Evolutionary conservation across 768 basidiomycete genomes (phyloP), one percentile per base, ranked within the genome.

Genomic region (Russula compacta): DNA sequence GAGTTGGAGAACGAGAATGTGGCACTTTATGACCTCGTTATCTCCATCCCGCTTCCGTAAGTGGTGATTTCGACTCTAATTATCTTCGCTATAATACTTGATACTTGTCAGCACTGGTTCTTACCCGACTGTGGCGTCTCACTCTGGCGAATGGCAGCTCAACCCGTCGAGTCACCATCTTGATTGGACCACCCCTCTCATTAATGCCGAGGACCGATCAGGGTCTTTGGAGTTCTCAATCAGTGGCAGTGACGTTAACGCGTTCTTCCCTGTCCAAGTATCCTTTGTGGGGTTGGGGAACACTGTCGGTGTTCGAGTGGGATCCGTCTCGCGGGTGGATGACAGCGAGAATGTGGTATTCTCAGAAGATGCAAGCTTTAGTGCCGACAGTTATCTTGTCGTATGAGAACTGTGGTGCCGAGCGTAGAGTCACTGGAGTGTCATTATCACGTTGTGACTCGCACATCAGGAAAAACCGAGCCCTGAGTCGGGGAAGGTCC

Each of bases 141-240:
- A 86, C 66, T 76, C 83, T 4, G 89, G 88, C 35, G 82, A 85
- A 67, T 97, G 92, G 89, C 77, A 87, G 11, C 78, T 97, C 65
- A 88, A 95, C 72, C 79, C 87, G 1, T 81, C 82, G 21, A 83
- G 82, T 5, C 88, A 93, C 71, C 83, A 87, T 1, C 80, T 98
- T 50, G 85, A 91, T 38, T 99, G 95, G 95, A 80, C 81, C 3
- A 85, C 91, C 58, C 82, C 89, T 7, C 72, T 78, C 24, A 78
- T 98, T 63, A 82, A 83, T 4, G 66, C 80, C 0, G 73, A 78
- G 11, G 84, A 84, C 53, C 80, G 82, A 38, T 86, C 85, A 1
- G 95, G 95, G 9, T 89, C 84, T n/a, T 77, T 98, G 67, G 91
- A 98, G 67, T 98, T 98, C 75, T 87, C 81, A 44, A 84, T 93